Evolutionary conservation across 257 asterid species (phyloP).

Genomic region (Jacaranda copaia): DNA sequence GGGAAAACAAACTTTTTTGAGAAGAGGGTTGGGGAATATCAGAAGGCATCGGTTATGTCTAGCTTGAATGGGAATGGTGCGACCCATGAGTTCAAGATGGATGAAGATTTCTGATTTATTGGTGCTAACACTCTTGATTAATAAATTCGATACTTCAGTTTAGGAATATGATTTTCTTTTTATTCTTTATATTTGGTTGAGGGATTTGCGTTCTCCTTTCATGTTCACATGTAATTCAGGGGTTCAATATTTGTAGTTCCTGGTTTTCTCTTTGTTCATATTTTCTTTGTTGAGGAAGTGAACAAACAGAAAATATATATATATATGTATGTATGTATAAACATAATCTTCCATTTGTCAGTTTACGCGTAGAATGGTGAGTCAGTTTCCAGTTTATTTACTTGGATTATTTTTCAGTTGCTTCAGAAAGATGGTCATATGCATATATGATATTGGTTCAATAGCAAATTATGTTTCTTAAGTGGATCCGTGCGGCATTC

Average conservation of each 20-base stretch:
- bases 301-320: background rate
- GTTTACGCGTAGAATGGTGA: too few species aligned
- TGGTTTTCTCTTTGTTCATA: background rate
- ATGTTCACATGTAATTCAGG: background rate
- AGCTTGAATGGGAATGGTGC: conserved; percentile 68
- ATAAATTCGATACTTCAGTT: background rate
- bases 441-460: too few species aligned
- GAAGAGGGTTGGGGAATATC: conserved; percentile 96
- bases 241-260: background rate
- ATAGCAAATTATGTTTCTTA: too few species aligned
- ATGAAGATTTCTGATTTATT: conserved; percentile 71
- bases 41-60: conserved; percentile 84
- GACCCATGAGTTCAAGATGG: conserved; percentile 65
- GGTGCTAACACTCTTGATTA: background rate
- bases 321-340: too few species aligned
- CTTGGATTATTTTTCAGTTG: too few species aligned
- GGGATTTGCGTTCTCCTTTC: background rate
- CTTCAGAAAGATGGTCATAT: too few species aligned
- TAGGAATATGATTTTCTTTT: background rate
- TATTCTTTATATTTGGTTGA: background rate
- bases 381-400: too few species aligned
- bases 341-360: too few species aligned
- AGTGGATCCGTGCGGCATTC: too few species aligned
- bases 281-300: background rate
- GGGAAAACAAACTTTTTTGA: conserved; percentile 97